Evolutionary conservation across 768 basidiomycete species (phyloP).

Genomic region (Trametes gibbosa): DNA sequence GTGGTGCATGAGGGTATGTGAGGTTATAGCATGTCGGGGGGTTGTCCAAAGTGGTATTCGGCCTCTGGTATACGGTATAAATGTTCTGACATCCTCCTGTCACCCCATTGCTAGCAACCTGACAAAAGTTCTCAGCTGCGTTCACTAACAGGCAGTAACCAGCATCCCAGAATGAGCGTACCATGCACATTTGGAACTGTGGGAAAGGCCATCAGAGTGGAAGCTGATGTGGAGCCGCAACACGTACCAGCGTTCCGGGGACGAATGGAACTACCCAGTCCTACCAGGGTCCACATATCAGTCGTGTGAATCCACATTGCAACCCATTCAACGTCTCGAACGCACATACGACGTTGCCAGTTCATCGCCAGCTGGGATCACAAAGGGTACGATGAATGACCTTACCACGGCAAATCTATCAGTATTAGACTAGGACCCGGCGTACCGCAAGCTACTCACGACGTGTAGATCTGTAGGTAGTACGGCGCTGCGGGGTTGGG

Average conservation of each 20-base stretch:
- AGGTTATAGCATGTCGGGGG: constrained; percentile 50
- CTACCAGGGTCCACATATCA: constrained; percentile 30
- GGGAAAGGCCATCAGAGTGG: neutral
- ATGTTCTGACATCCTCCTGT: constrained; percentile 60
- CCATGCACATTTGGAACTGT: constrained; percentile 71
- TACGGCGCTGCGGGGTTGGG: constrained; percentile 57
- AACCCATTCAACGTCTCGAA: neutral
- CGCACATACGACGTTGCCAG: constrained; percentile 46
- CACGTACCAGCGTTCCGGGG: constrained; percentile 51
- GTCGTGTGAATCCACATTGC: neutral
- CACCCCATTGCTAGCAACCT: constrained; percentile 57
- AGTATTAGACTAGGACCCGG: neutral
- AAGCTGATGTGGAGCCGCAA: neutral
- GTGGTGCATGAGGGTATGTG: constrained; percentile 40
- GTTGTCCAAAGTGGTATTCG: constrained; percentile 28
- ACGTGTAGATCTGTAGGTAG: constrained; percentile 58
- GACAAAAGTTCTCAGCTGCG: neutral
- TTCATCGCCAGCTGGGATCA: constrained; percentile 44
- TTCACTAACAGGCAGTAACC: neutral
- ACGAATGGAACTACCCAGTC: constrained; percentile 58
- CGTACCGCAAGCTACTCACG: constrained; percentile 38
- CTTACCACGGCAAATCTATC: constrained; percentile 29
- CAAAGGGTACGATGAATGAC: constrained; percentile 48
- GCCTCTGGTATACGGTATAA: constrained; percentile 52
- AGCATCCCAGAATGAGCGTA: constrained; percentile 18